A percentile compares a stretch with the other conserved stretches of the same genome.
These are phyloP conservation scores for Paraphoma sp. DNA, from an alignment of 2,329 filamentous ascomycete genomes.

Conservation along the genomic window DNA sequence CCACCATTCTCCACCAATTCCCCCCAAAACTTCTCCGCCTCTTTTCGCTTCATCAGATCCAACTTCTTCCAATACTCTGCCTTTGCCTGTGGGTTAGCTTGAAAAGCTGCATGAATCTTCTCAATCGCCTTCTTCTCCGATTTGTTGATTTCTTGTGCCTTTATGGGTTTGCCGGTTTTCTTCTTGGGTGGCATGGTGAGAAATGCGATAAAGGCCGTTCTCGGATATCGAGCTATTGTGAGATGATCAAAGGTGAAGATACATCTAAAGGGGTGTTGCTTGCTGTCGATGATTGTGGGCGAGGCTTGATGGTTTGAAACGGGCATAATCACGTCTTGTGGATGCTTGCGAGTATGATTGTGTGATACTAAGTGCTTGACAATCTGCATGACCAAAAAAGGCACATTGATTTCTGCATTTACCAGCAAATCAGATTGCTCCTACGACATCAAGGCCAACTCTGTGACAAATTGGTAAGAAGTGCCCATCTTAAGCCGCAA, in stretches of 20 bases:
- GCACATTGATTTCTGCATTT: no score
- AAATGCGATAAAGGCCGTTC: neutral
- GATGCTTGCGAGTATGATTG: no score
- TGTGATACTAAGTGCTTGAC: no score
- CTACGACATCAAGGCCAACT: no score
- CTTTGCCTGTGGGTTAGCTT: neutral
- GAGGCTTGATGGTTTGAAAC: no score
- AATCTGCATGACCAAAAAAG: no score
- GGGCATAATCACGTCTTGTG: no score
- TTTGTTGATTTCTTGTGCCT: neutral
- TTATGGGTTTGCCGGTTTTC: neutral
- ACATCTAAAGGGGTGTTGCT: neutral
- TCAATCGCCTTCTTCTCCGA: neutral
- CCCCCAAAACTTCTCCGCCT: neutral
- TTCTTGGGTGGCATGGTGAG: neutral
- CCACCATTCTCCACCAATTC: neutral
- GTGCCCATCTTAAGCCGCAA: no score
- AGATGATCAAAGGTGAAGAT: no score
- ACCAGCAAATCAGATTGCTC: no score
- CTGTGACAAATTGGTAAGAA: no score
- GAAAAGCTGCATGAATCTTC: neutral
- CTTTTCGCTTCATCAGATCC: neutral
- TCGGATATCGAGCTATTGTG: neutral
- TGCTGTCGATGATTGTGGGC: neutral
- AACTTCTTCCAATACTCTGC: neutral